Base-by-base conservation (phyloP, 257 asterid species). In the Mitragyna speciosa region DNA sequence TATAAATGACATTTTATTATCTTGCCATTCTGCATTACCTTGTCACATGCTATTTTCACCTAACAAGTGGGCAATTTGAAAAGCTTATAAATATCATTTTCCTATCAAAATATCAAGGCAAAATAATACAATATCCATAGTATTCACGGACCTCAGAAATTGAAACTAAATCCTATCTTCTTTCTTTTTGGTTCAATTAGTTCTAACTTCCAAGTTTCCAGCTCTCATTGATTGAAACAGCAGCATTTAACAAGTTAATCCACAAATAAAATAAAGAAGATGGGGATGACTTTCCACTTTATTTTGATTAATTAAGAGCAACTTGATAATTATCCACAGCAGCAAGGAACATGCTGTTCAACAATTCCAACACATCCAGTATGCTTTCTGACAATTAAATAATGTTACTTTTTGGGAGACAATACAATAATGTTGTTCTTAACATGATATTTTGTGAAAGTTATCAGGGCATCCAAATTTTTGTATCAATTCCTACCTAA, bases 361-460 rank as follows among this genome's bases (percentile, higher is more conserved):
- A 76, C 86, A 80, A 87, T 87, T 82, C 82, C 87, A 80, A 80
- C 87, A 76, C 85, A 79, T 19, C 79, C 72, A 70, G 49, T 70
- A 41, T 48, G 80, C 84, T 80, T 79, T 81, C 33, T 30, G n/a
- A 26, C 58, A 61, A 80, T 80, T 85, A 69, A 39, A 77, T 76
- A 64, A 15, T 65, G 66, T 64, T 49, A 41, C 15, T 11, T 70
- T 31, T 14, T 43, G 36, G 36, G 54, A 7, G 7, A 41, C 75
- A 43, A 24, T 12, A 70, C n/a, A n/a, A 24, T 43, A 43, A 79
- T 72, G 49, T 58, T 79, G 47, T 43, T 30, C 28, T 49, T 63
- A 24, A 17, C 36, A 56, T 51, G 39, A 71, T 31, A 48, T 49
- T 67, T 47, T n/a, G 77, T 59, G 11, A 11, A 11, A 61, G 73